Evolutionary conservation across 306 rosid genomes (phyloP), one percentile per base, ranked within the genome.

Genomic region (Adenanthera pavonina): DNA sequence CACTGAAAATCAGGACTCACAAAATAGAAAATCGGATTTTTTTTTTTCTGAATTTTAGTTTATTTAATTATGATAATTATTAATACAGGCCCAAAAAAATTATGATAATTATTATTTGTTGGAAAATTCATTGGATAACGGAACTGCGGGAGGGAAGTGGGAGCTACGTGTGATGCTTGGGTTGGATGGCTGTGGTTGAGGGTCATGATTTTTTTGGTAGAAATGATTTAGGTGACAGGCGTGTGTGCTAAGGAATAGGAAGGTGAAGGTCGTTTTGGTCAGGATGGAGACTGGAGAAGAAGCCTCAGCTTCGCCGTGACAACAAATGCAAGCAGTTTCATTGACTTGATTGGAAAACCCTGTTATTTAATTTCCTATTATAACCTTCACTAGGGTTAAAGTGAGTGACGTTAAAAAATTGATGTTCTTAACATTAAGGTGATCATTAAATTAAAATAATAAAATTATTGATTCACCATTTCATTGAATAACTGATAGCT

Each of bases 271-370:
- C 79, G 83, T 78, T 80, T 78, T 8, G 12, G 8, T 33, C 67
- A 48, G 19, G 69, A 17, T 6, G 25, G 30, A 77, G 71, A 1
- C 8, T 1, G 49, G 2, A 46, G 8, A 9, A 6, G 8, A 43
- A 12, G 79, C 72, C 67, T 67, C 86, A 48, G 85, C 87, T 72
- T 84, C 88, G 78, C 89, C 94, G 94, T 90, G 88, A 85, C 97
- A 87, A 90, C 92, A 86, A 87, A 84, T 91, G 84, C 19, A 40
- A 87, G 89, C 93, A 89, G 94, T 89, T 92, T 88, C 88, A 89
- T 90, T 89, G 88, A 92, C 94, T 85, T 76, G 82, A 80, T 84
- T 86, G 90, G 81, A 90, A 57, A 65, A 52, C 71, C 54, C 48
- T 25, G 30, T 25, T 59, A 1, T 59, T 59, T 20, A 20, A 20